These are phyloP conservation scores for Epithemia pelagica DNA, from an alignment of 108 stramenopile genomes.

Conservation along the genomic window DNA sequence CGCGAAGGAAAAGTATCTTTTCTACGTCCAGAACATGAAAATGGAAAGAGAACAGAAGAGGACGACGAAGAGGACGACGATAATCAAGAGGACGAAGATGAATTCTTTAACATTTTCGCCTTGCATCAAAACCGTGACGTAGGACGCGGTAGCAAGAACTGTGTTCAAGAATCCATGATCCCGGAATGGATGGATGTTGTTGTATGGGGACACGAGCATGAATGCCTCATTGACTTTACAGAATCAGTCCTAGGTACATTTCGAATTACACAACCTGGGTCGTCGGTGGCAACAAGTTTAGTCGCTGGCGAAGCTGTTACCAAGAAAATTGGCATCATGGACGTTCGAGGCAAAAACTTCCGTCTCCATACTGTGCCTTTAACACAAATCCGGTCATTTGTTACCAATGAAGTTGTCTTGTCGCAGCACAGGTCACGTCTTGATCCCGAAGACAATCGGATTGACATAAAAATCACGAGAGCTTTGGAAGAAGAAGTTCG, in stretches of 20 bases:
- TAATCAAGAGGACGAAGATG: slow-evolving; percentile 7
- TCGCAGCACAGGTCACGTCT: slow-evolving; percentile 29
- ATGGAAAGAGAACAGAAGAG: neutral
- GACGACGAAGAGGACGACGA: slow-evolving; percentile 28
- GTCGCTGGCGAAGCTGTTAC: slow-evolving; percentile 76
- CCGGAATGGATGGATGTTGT: slow-evolving; percentile 97
- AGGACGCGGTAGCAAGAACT: slow-evolving; percentile 92
- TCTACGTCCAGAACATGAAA: slow-evolving; percentile 32
- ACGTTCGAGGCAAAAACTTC: slow-evolving; percentile 70
- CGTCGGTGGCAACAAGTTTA: slow-evolving; percentile 88
- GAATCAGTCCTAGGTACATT: slow-evolving; percentile 91
- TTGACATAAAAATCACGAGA: slow-evolving; percentile 62
- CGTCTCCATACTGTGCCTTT: slow-evolving; percentile 69
- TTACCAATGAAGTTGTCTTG: slow-evolving; percentile 59
- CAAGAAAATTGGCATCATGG: slow-evolving; percentile 84
- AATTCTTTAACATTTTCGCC: slow-evolving; percentile 91
- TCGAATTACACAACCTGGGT: slow-evolving; percentile 92
- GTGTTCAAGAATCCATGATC: slow-evolving; percentile 94
- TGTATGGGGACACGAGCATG: slow-evolving; percentile 96
- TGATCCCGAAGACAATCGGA: slow-evolving; percentile 73
- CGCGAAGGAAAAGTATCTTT: slow-evolving; percentile 78
- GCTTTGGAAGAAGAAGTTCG: slow-evolving; percentile 55
- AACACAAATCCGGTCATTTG: slow-evolving; percentile 77
- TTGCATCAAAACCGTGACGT: slow-evolving; percentile 97
- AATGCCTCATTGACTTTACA: slow-evolving; percentile 75